These are phyloP conservation scores for Poa pratensis DNA, from an alignment of 176 grass and related monocot genomes.

Conservation along the genomic window DNA sequence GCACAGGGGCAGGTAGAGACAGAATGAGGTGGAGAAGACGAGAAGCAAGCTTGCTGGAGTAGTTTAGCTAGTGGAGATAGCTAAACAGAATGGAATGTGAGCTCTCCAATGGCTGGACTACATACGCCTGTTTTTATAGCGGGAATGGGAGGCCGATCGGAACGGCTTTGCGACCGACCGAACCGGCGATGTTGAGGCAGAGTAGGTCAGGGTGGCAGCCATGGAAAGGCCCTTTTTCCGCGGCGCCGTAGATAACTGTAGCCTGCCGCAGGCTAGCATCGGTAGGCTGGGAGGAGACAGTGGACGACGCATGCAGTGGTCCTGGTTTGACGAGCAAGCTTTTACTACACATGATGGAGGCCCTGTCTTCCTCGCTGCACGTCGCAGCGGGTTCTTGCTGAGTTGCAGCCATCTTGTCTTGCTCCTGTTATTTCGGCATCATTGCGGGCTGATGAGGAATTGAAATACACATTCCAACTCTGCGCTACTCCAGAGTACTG, in stretches of 20 bases:
- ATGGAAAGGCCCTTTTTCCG: not conserved
- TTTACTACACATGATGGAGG: not conserved
- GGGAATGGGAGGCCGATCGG: not conserved
- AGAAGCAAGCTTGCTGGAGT: not conserved
- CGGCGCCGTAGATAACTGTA: not conserved
- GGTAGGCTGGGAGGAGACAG: not conserved
- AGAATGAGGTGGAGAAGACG: slow-evolving; percentile 1
- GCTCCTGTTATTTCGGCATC: slow-evolving; percentile 21
- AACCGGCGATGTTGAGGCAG: not conserved
- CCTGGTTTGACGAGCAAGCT: not conserved
- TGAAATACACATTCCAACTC: not conserved
- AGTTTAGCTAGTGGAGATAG: not conserved
- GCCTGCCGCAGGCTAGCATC: not conserved
- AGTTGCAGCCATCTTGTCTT: not conserved
- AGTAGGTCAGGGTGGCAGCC: too few relatives aligned
- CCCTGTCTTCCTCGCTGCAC: not conserved
- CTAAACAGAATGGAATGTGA: not conserved
- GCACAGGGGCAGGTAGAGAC: not conserved
- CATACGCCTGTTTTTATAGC: slow-evolving; percentile 3
- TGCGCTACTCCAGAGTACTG: not conserved
- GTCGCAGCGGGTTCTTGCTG: not conserved
- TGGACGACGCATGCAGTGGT: not conserved
- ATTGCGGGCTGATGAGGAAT: not conserved
- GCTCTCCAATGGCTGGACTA: not conserved
- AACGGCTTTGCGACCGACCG: not conserved